A percentile compares a stretch with the other conserved stretches of the same genome.
Evolutionary conservation across 75 land plant species (phyloP).

Genomic region (Picea sitchensis): DNA sequence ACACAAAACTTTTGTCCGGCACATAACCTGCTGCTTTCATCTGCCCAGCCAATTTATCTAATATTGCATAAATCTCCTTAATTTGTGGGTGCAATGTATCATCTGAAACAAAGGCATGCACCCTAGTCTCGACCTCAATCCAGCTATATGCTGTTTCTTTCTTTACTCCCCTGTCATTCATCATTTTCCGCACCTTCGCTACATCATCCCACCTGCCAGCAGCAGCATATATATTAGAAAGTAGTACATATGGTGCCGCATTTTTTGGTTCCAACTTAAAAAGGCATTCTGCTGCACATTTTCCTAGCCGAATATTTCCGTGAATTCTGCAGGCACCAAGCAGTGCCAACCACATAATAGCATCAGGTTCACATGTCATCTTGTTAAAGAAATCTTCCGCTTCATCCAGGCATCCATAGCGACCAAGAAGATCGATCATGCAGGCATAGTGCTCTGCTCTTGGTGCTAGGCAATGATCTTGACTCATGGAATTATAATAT

Average conservation of each 20-base stretch:
- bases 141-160: not conserved
- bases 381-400: conserved; percentile 6
- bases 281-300: not conserved
- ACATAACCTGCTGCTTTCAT: not conserved
- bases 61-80: not conserved
- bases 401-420: conserved; percentile 4
- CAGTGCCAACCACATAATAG: conserved; percentile 6
- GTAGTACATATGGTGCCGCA: not conserved
- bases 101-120: not conserved
- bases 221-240: not conserved
- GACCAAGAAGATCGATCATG: conserved; percentile 15
- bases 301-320: not conserved
- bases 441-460: conserved; percentile 1
- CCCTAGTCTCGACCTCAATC: not conserved
- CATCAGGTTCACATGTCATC: conserved; percentile 2
- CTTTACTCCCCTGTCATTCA: not conserved
- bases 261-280: not conserved
- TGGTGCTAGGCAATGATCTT: not conserved
- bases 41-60: not conserved
- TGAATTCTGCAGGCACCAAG: not conserved
- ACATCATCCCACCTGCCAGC: not conserved
- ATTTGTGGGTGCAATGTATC: not conserved
- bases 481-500: conserved; percentile 10
- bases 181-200: not conserved
- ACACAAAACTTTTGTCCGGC: not conserved